These are phyloP conservation scores for Cardamine resedifolia DNA, from an alignment of 345 rosid species.

Conservation along the genomic window DNA sequence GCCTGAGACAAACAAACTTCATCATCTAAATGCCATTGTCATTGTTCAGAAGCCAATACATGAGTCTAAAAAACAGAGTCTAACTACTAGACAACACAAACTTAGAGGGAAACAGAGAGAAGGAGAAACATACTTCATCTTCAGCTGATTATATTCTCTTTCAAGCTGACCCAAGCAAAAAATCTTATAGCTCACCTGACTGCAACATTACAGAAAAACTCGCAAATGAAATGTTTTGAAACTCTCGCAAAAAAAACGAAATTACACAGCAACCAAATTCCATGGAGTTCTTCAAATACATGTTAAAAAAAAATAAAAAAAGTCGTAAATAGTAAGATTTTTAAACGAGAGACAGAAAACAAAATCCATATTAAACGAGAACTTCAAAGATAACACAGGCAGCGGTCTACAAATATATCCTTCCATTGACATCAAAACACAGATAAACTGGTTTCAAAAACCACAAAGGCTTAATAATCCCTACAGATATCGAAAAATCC, in stretches of 20 bases:
- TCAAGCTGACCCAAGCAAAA: background rate
- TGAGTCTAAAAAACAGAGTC: background rate
- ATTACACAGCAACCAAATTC: background rate
- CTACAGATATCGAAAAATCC: background rate
- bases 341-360: background rate
- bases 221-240: background rate
- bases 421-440: background rate
- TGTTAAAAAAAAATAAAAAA: background rate
- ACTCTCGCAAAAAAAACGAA: background rate
- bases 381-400: background rate
- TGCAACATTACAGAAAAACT: constrained; percentile 5
- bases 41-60: constrained; percentile 9
- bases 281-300: background rate
- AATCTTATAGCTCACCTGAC: constrained; percentile 12
- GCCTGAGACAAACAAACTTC: background rate
- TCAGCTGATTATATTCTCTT: background rate
- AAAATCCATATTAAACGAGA: background rate
- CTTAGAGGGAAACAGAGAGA: background rate
- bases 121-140: constrained; percentile 36
- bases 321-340: background rate
- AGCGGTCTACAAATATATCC: background rate
- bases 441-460: background rate
- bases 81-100: background rate
- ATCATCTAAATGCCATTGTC: background rate
- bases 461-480: background rate